Conservation (phyloP, 2,329 filamentous ascomycete genomes). For the Colletotrichum lentis region DNA sequence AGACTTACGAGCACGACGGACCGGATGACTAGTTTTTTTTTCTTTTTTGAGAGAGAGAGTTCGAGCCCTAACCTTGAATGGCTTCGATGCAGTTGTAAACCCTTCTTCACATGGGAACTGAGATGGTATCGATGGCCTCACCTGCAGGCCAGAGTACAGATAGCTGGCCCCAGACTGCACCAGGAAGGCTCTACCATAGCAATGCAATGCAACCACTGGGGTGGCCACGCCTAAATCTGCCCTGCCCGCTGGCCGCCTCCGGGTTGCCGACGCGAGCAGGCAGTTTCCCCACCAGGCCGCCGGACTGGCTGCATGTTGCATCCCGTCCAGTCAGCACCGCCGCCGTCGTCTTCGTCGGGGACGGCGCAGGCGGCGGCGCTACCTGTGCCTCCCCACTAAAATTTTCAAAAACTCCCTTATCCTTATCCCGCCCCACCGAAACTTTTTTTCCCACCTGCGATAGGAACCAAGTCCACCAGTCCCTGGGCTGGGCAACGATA, state of each 20-base stretch:
- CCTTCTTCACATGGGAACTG: not conserved
- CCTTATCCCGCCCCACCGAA: slow-evolving; percentile 20
- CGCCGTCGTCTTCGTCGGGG: not conserved
- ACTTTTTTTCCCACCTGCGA: slow-evolving; percentile 13
- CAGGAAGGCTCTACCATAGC: not conserved
- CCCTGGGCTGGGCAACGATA: slow-evolving; percentile 18
- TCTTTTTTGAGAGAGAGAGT: too few relatives aligned
- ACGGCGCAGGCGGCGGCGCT: slow-evolving; percentile 7
- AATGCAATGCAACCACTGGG: not conserved
- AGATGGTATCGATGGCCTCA: not conserved
- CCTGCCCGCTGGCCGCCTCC: not conserved
- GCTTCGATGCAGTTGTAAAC: not conserved
- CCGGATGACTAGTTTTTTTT: rapidly evolving
- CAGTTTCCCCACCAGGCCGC: slow-evolving; percentile 28
- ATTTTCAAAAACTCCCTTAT: slow-evolving; percentile 4
- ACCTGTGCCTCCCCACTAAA: slow-evolving; percentile 10
- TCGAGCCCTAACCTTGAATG: not conserved
- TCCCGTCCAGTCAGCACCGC: not conserved
- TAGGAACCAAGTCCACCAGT: slow-evolving; percentile 20
- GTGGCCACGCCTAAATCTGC: not conserved
- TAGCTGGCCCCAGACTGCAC: not conserved
- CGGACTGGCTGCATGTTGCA: slow-evolving; percentile 14
- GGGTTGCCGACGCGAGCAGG: not conserved
- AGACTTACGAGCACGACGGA: too few relatives aligned
- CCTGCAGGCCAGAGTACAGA: too few relatives aligned